A percentile compares a stretch with the other conserved stretches of the same genome.
Conservation (phyloP, 768 basidiomycete species). For the Calocera cornea region DNA sequence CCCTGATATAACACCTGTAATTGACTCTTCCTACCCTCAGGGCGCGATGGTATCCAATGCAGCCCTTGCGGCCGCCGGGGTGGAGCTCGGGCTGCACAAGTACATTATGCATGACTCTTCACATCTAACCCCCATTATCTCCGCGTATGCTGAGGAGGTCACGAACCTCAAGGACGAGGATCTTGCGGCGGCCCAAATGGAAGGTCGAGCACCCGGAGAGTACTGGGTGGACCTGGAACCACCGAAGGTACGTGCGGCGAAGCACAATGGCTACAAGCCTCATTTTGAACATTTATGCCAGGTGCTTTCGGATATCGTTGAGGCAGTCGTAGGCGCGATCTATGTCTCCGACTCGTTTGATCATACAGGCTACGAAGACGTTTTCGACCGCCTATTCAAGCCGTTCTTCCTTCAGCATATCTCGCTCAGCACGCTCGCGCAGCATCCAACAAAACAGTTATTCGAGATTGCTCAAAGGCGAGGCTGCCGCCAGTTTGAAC, state of each 20-base stretch:
- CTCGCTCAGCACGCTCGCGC: slow-evolving; percentile 54
- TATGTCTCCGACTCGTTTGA: slow-evolving; percentile 65
- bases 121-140: slow-evolving; percentile 37
- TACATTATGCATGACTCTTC: slow-evolving; percentile 47
- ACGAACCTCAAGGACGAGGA: slow-evolving; percentile 33
- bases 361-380: slow-evolving; percentile 41
- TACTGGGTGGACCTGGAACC: slow-evolving; percentile 68
- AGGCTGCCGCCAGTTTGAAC: slow-evolving; percentile 53
- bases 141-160: slow-evolving; percentile 39
- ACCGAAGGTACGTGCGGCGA: slow-evolving; percentile 71
- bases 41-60: slow-evolving; percentile 78
- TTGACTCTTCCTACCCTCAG: slow-evolving; percentile 30
- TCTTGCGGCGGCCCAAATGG: slow-evolving; percentile 32
- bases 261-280: no score
- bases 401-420: slow-evolving; percentile 72
- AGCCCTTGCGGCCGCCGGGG: slow-evolving; percentile 60
- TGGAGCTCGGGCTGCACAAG: slow-evolving; percentile 50
- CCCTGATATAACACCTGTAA: not conserved
- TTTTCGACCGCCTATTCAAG: slow-evolving; percentile 55
- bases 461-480: slow-evolving; percentile 60
- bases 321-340: slow-evolving; percentile 65
- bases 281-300: slow-evolving; percentile 24
- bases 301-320: slow-evolving; percentile 67
- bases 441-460: slow-evolving; percentile 63
- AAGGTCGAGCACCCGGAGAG: slow-evolving; percentile 44